Evolutionary conservation across 192 early-diverging fungal species (phyloP), one percentile per base, ranked within the genome.

Genomic region (Gigaspora rosea): DNA sequence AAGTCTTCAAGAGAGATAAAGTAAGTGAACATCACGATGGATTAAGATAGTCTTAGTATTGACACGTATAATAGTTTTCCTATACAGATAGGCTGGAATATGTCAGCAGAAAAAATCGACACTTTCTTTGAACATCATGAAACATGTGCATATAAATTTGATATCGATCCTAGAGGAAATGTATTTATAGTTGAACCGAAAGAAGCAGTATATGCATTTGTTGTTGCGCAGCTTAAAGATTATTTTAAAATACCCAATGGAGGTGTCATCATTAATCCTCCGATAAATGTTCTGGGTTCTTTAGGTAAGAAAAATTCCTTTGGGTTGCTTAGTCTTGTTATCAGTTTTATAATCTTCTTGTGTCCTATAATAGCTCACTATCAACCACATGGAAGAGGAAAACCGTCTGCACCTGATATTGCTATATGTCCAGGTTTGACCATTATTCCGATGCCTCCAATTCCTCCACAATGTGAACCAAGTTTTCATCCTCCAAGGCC

Each of bases 61-160:
- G 70, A 71, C 70, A 71, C 52, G 54, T 71, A 71, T 71, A 22
- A 57, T 71, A 71, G 70, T 71, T 71, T 71, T 32, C 70, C 70
- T 71, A 71, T 71, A 56, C 70, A 71, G 70, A 71, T 71, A 71
- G 70, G 70, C 70, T 71, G 70, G 70, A 52, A 56, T 71, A 56
- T 57, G 52, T 71, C 70, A 0, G 54, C 56, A 27, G 8, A 57
- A 71, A 57, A 71, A 71, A 52, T 70, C 16, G 54, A 71, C 56
- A 52, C 10, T 41, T 71, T 71, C 70, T 71, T 71, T 57, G 70
- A 71, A 35, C 52, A 27, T 10, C 70, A 71, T 48, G 65, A n/a
- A n/a, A n/a, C n/a, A n/a, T n/a, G n/a, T n/a, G n/a, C n/a, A n/a
- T n/a, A n/a, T n/a, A n/a, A n/a, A n/a, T n/a, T n/a, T n/a, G n/a